Percentiles rank a stretch among this genome's conserved stretches.
Evolutionary conservation across 352 stramenopile genomes (phyloP).

Genomic region (Phytopythium montanum): DNA sequence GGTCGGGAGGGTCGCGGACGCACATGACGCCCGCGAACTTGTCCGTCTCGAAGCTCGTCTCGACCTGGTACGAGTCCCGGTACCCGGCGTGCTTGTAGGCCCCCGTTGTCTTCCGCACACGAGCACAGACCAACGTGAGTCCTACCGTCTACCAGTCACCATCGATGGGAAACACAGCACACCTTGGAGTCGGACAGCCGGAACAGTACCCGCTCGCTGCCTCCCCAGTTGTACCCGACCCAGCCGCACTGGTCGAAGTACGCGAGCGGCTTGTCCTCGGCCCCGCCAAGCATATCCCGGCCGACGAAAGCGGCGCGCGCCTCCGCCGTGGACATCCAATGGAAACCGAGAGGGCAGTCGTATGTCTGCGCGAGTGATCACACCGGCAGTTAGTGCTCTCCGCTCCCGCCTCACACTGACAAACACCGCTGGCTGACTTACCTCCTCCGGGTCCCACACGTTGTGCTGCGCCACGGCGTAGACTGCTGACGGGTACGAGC

Average conservation of each 20-base stretch:
- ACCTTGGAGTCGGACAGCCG: conserved; percentile 82
- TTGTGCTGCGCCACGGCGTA: conserved; percentile 69
- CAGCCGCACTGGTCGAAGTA: conserved; percentile 90
- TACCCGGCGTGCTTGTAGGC: conserved; percentile 84
- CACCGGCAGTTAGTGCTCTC: background rate
- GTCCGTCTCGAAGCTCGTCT: conserved; percentile 40
- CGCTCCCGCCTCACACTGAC: background rate
- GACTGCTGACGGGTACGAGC: conserved; percentile 45
- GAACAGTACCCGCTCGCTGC: conserved; percentile 60
- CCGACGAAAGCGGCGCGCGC: conserved; percentile 40
- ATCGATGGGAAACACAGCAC: background rate
- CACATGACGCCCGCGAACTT: conserved; percentile 84
- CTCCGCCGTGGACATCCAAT: conserved; percentile 84
- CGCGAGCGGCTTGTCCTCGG: conserved; percentile 33
- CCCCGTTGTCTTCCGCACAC: conserved; percentile 37
- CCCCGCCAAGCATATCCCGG: conserved; percentile 16
- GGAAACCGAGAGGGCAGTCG: conserved; percentile 80
- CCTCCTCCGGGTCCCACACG: conserved; percentile 56
- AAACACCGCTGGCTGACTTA: conserved; percentile 14
- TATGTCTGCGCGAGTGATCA: conserved; percentile 38
- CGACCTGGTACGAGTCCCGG: conserved; percentile 58
- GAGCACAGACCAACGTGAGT: background rate
- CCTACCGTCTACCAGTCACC: background rate
- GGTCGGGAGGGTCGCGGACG: conserved; percentile 22
- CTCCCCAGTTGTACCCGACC: conserved; percentile 70